A percentile compares a stretch with the other conserved stretches of the same genome.
Evolutionary conservation across 23 red algal genomes (phyloP).

Genomic region (Chondrus crispus): DNA sequence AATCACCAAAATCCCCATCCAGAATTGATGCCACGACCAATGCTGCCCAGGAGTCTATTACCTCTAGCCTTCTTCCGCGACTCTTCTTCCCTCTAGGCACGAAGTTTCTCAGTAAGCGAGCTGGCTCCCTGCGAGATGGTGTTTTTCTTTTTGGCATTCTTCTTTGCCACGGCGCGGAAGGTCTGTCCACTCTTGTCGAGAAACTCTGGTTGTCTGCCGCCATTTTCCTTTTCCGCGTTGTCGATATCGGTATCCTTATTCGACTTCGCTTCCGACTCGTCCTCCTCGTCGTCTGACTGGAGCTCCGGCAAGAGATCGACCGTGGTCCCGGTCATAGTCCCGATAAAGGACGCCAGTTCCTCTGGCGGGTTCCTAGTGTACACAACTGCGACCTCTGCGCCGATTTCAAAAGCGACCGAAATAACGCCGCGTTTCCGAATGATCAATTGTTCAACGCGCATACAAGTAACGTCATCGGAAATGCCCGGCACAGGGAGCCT

Average conservation of each 20-base stretch:
- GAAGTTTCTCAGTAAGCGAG: conserved; percentile 55
- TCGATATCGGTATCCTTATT: background rate
- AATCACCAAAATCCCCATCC: conserved; percentile 72
- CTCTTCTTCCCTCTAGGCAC: conserved; percentile 73
- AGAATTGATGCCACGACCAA: conserved; percentile 63
- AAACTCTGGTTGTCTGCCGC: background rate
- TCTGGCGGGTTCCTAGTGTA: conserved; percentile 41
- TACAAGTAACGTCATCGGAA: conserved; percentile 65
- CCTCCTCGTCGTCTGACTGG: conserved; percentile 34
- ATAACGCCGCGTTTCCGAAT: conserved; percentile 71
- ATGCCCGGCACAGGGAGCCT: conserved; percentile 68
- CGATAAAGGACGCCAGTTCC: conserved; percentile 45
- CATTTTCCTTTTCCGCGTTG: conserved; percentile 57
- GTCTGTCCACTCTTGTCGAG: conserved; percentile 43
- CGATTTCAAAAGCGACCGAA: conserved; percentile 74
- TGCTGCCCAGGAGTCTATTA: conserved; percentile 60
- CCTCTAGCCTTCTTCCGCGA: conserved; percentile 50
- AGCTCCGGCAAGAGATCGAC: conserved; percentile 19
- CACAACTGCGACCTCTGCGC: conserved; percentile 76
- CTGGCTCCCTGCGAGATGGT: conserved; percentile 60
- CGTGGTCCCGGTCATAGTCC: conserved; percentile 48
- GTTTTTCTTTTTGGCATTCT: conserved; percentile 66
- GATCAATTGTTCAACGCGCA: conserved; percentile 72
- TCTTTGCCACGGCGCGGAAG: conserved; percentile 47
- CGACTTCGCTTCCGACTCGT: background rate